phyloP scores from a whole-genome alignment of 1,139 yeast species.

The Suhomyces ambrosiae region DNA sequence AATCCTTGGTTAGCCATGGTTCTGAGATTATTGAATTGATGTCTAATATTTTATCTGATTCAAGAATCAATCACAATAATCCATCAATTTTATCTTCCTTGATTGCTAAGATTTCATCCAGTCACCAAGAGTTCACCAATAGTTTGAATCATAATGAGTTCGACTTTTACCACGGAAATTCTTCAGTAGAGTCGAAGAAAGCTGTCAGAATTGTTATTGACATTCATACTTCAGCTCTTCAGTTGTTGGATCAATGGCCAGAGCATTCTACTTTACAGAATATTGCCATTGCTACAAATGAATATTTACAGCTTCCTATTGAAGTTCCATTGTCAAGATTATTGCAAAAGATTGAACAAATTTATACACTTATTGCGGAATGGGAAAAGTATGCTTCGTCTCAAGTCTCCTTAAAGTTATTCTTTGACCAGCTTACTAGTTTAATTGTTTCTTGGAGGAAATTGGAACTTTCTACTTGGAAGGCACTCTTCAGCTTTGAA shows the following conservation, averaged over 20 bases:
- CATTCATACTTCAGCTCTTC: conserved; percentile 48
- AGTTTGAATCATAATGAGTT: conserved; percentile 24
- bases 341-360: conserved; percentile 82
- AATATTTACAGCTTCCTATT: conserved; percentile 63
- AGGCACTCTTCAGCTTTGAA: conserved; percentile 69
- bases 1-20: conserved; percentile 45
- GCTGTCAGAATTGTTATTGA: conserved; percentile 57
- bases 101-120: conserved; percentile 38
- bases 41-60: conserved; percentile 21
- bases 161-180: conserved; percentile 73
- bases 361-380: conserved; percentile 77
- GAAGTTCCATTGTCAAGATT: conserved; percentile 75
- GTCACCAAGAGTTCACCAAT: conserved; percentile 23
- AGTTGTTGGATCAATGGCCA: conserved; percentile 79
- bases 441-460: conserved; percentile 90
- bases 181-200: conserved; percentile 58
- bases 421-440: conserved; percentile 59
- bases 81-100: conserved; percentile 46
- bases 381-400: conserved; percentile 94
- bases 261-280: conserved; percentile 89
- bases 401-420: conserved; percentile 63
- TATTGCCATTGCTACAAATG: conserved; percentile 64
- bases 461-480: conserved; percentile 86
- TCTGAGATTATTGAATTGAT: conserved; percentile 33
- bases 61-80: conserved; percentile 26